phyloP scores from a whole-genome alignment of 2,329 filamentous ascomycete genomes.

The Cordyceps tenuipes region DNA sequence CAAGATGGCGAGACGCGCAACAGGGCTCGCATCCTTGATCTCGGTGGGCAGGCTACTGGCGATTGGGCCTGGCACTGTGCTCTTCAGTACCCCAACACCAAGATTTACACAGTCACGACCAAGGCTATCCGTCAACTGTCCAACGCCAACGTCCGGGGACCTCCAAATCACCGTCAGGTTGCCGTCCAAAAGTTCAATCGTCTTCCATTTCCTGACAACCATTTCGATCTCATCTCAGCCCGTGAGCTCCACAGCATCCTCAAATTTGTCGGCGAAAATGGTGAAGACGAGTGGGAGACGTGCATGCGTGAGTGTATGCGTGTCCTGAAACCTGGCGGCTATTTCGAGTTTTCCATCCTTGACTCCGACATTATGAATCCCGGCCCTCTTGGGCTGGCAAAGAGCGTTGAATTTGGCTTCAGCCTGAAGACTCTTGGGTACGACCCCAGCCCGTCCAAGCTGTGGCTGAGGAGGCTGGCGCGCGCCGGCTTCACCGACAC shows the following conservation, averaged over 20 bases:
- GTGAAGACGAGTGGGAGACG: slow-evolving; percentile 77
- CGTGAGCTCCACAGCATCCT: slow-evolving; percentile 79
- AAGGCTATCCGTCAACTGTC: slow-evolving; percentile 61
- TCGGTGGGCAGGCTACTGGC: slow-evolving; percentile 75
- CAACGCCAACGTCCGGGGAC: slow-evolving; percentile 70
- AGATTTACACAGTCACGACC: slow-evolving; percentile 80
- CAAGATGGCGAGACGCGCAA: slow-evolving; percentile 37
- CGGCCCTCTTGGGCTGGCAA: slow-evolving; percentile 68
- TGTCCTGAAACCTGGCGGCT: slow-evolving; percentile 85
- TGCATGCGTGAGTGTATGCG: slow-evolving; percentile 82
- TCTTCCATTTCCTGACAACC: slow-evolving; percentile 74
- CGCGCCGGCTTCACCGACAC: slow-evolving; percentile 71
- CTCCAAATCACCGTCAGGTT: slow-evolving; percentile 78
- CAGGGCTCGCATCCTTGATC: slow-evolving; percentile 67
- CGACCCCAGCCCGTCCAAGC: slow-evolving; percentile 74
- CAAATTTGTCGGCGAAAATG: slow-evolving; percentile 60
- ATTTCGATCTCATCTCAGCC: slow-evolving; percentile 88
- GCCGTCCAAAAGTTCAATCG: slow-evolving; percentile 68
- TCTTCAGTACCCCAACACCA: slow-evolving; percentile 72
- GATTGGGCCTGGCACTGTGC: slow-evolving; percentile 97
- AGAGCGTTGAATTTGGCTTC: slow-evolving; percentile 87
- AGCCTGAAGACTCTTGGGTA: slow-evolving; percentile 84
- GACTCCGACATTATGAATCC: slow-evolving; percentile 86
- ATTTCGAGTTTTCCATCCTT: slow-evolving; percentile 82
- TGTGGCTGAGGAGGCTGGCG: slow-evolving; percentile 66